Conservation (phyloP, 805 yeast species). For the Candida oleophila region DNA sequence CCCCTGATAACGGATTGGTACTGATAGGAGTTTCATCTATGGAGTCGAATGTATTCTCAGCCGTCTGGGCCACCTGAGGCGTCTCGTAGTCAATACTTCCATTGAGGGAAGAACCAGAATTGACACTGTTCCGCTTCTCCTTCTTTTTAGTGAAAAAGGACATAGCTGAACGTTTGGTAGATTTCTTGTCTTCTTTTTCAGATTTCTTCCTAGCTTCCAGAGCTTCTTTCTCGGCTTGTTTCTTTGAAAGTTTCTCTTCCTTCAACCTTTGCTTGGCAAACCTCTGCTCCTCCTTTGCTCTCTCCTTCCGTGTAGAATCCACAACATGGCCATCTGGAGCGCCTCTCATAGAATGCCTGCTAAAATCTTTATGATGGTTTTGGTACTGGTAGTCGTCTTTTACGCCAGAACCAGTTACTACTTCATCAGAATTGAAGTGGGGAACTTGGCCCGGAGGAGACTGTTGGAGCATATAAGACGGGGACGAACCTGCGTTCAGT, state of each 20-base stretch:
- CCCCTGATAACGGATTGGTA: not conserved
- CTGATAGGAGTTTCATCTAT: slow-evolving; percentile 2
- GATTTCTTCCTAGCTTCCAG: slow-evolving; percentile 13
- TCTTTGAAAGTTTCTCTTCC: slow-evolving; percentile 15
- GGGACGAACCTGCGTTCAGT: not conserved
- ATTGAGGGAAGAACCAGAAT: not conserved
- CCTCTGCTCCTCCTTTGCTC: slow-evolving; percentile 24
- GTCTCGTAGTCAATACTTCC: not conserved
- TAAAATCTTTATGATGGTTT: slow-evolving; percentile 33
- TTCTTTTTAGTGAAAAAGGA: slow-evolving; percentile 1
- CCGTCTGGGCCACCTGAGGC: not conserved
- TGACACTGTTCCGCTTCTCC: not conserved
- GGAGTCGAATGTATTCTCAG: not conserved
- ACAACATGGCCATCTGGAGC: slow-evolving; percentile 7
- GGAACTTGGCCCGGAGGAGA: not conserved
- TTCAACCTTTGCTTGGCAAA: slow-evolving; percentile 7
- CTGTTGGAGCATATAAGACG: not conserved
- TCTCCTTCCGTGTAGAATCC: slow-evolving; percentile 18
- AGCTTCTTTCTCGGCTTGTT: slow-evolving; percentile 5
- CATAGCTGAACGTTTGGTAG: not conserved
- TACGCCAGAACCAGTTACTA: slow-evolving; percentile 12
- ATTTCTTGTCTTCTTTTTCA: slow-evolving; percentile 13
- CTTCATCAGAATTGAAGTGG: slow-evolving; percentile 5
- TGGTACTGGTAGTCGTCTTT: slow-evolving; percentile 22
- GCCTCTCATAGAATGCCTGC: slow-evolving; percentile 30